phyloP scores from a whole-genome alignment of 805 yeast species.

The Metahyphopichia silvanorum region DNA sequence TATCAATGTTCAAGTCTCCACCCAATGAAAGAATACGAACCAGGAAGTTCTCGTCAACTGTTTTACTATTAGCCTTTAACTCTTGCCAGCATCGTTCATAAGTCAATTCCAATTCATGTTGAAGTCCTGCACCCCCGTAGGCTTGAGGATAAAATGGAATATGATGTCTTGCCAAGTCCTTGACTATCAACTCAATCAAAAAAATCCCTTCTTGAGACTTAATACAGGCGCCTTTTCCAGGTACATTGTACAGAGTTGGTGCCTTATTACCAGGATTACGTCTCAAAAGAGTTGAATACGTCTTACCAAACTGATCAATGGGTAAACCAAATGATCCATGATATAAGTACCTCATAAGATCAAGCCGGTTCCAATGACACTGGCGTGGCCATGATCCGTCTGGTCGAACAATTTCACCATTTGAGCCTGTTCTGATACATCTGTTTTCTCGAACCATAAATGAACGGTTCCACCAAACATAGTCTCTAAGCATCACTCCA shows the following conservation, averaged over 20 bases:
- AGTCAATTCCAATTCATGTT: conserved; percentile 45
- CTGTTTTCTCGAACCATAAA: conserved; percentile 69
- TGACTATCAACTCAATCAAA: conserved; percentile 66
- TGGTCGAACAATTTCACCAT: conserved; percentile 39
- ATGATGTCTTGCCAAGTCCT: conserved; percentile 52
- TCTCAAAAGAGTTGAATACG: conserved; percentile 28
- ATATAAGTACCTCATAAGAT: conserved; percentile 68
- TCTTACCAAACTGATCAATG: conserved; percentile 47
- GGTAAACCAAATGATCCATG: conserved; percentile 82
- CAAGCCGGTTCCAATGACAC: conserved; percentile 87
- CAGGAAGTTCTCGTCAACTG: conserved; percentile 33
- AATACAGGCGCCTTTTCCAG: conserved; percentile 28
- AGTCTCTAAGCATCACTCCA: conserved; percentile 91
- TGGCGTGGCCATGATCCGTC: conserved; percentile 50
- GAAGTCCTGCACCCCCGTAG: conserved; percentile 62
- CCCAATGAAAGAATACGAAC: conserved; percentile 59
- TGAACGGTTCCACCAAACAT: conserved; percentile 73
- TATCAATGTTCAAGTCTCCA: conserved; percentile 54
- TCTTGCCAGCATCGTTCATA: conserved; percentile 36
- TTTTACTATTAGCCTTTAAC: conserved; percentile 22
- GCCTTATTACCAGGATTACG: conserved; percentile 13
- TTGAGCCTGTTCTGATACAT: conserved; percentile 49
- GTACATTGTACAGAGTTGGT: conserved; percentile 21
- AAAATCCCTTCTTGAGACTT: conserved; percentile 66
- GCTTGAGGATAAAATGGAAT: conserved; percentile 58